Base-by-base conservation (phyloP, 2,329 filamentous ascomycete genomes). In the Fusarium sp. region DNA sequence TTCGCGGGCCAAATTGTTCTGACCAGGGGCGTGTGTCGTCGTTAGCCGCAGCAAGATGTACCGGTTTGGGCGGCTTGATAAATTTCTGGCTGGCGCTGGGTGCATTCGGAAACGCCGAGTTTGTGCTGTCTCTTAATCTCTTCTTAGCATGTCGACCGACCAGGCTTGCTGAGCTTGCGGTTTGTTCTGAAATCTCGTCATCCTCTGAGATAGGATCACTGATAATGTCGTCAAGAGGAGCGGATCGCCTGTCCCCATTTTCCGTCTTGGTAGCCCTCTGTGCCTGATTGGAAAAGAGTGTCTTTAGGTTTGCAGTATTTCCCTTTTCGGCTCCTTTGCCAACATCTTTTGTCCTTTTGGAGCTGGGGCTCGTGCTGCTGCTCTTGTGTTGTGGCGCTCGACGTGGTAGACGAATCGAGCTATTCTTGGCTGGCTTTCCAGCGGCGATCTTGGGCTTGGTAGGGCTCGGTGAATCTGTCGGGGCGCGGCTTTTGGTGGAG, bases 11-110 rank as follows among this genome's bases (percentile, higher is more conserved):
- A 74, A 92, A 98, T 66, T 88, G 86, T 67, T 97, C 93, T 14
- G 90, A 90, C 94, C 94, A 98, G 4, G 94, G 93, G 48, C 89
- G 84, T 44, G 81, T 76, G 64, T 92, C 88, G 32, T 85, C 80
- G 44, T 80, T 78, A 7, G 69, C 36, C 4, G 64, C 61, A 8
- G 67, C 66, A 8, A 70, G 47, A 14, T 68, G 68, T 11, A 65
- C 47, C 13, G 73, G 73, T 23, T 71, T 70, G 9, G 76, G 68
- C 11, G 79, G 83, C 57, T 75, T 79, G 21, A 85, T 70, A 57
- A 87, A 88, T 55, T 76, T 80, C 64, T 84, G 83, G 62, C 82
- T 84, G 23, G 77, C 74, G 25, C 60, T 72, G 4, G 71, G 63
- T 1, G 63, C 47, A 23, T 73, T 67, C 5, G 62, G 37, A 2